Conservation (phyloP, 768 basidiomycete genomes). For the Boletus tomentosulus region DNA sequence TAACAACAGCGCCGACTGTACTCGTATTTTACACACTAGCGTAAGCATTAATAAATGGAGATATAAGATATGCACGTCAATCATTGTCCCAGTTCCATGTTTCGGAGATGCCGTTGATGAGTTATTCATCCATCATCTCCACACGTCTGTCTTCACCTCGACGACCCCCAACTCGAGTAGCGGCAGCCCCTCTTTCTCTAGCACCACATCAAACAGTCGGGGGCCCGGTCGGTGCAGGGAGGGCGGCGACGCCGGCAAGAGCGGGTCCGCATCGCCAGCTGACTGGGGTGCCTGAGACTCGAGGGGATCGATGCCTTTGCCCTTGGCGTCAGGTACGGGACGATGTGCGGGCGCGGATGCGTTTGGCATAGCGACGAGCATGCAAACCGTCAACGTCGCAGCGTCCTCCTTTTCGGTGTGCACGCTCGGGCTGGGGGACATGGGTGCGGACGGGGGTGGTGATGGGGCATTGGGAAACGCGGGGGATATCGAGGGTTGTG, state of each 20-base stretch:
- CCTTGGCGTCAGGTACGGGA: constrained; percentile 8
- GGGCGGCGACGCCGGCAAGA: neutral
- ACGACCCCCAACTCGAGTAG: constrained; percentile 19
- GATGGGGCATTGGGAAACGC: neutral
- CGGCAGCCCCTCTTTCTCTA: neutral
- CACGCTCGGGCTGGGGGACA: neutral
- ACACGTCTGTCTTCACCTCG: constrained; percentile 4
- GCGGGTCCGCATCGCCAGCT: neutral
- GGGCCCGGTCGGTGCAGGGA: neutral
- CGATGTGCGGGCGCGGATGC: constrained; percentile 1
- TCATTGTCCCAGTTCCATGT: neutral
- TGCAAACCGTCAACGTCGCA: constrained; percentile 9
- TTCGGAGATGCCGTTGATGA: neutral
- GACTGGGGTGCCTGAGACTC: constrained; percentile 3
- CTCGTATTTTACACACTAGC: neutral
- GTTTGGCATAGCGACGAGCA: constrained; percentile 24
- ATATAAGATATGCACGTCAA: constrained; percentile 1
- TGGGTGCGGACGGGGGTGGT: neutral
- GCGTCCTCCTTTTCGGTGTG: constrained; percentile 1
- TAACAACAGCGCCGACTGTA: neutral
- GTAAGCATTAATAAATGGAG: neutral
- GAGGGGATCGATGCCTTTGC: constrained; percentile 10
- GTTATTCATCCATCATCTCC: neutral
- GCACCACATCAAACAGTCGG: neutral
- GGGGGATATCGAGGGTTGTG: neutral